Base-by-base conservation (phyloP, 768 basidiomycete species). In the Amanita phalloides region DNA sequence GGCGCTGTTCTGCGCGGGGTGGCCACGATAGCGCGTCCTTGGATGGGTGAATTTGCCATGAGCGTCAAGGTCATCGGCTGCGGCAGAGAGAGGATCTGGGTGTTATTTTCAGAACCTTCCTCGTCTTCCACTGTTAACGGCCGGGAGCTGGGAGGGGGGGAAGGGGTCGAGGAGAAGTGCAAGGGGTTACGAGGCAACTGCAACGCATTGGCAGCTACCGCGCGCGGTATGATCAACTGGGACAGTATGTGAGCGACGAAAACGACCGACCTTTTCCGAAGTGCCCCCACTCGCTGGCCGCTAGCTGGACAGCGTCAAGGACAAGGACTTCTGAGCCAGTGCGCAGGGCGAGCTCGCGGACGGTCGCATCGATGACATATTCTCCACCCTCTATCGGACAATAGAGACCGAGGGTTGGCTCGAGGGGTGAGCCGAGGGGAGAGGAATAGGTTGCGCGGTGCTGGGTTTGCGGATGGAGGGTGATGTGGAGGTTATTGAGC, bases 341-440 rank as follows among this genome's bases (percentile, higher is more conserved):
- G 49, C 76, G 75, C 45, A 77, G 74, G 4, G 89, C 90, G 56
- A 94, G 67, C 62, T 90, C 86, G 36, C 76, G 73, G 9, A 95
- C 82, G 3, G 90, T 87, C 17, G 81, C 78, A 60, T 87, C 85
- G 20, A 93, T 73, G 21, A 93, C 75, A 62, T 86, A 82, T 55
- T 90, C 84, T 4, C 89, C 90, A 32, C 93, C 93, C 63, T 73
- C 77, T 53, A 90, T 84, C 5, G 93, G 94, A 56, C 87, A 90
- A 64, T 89, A 91, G 4, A 94, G 66, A 0, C 81, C 87, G n/a
- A 94, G 69, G 0, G 87, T 89, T 3, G 91, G 91, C 62, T 93
- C 90, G 28, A 79, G 59, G 0, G 77, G 74, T 25, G 78, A 71
- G 13, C 76, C 78, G 5, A 74, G 61, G 3, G 72, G 64, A 8